Percentiles rank a stretch among this genome's conserved stretches.
Evolutionary conservation across 2,329 filamentous ascomycete species (phyloP).

Genomic region (Sarocladiaceae sp.): DNA sequence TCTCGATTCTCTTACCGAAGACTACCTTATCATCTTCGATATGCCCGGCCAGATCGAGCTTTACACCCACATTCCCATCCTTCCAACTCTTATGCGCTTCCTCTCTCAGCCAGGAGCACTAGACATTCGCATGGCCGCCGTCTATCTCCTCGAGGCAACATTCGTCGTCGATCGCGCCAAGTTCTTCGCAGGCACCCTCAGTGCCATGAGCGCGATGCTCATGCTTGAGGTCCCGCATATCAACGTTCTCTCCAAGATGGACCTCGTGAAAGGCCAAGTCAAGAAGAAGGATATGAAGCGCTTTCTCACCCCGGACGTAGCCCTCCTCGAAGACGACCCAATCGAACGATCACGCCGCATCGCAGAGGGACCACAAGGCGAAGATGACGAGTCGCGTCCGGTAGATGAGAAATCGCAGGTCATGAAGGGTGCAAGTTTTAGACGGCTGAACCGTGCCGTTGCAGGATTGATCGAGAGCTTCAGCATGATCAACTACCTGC

Average conservation of each 20-base stretch:
- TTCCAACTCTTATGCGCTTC: slow-evolving; percentile 79
- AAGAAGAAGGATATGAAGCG: slow-evolving; percentile 83
- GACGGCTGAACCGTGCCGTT: slow-evolving; percentile 80
- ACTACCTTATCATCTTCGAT: slow-evolving; percentile 96
- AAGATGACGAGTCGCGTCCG: slow-evolving; percentile 51
- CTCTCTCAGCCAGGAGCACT: slow-evolving; percentile 74
- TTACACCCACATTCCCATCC: slow-evolving; percentile 92
- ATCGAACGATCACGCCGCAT: slow-evolving; percentile 41
- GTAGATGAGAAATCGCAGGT: slow-evolving; percentile 63
- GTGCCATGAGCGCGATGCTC: slow-evolving; percentile 98
- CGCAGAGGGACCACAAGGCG: slow-evolving; percentile 34
- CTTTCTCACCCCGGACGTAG: slow-evolving; percentile 82
- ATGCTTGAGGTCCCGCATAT: slow-evolving; percentile 97
- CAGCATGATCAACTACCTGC: slow-evolving; percentile 94
- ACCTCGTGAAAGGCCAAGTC: slow-evolving; percentile 86
- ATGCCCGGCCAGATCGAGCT: slow-evolving; percentile 99
- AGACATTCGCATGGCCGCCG: slow-evolving; percentile 87
- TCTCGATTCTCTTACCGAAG: slow-evolving; percentile 81
- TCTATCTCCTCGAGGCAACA: slow-evolving; percentile 91
- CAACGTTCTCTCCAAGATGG: slow-evolving; percentile 97
- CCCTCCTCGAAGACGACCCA: slow-evolving; percentile 76
- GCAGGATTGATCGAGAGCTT: slow-evolving; percentile 93
- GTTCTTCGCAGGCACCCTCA: slow-evolving; percentile 93
- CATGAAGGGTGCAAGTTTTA: slow-evolving; percentile 79
- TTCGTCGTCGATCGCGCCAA: slow-evolving; percentile 95